A percentile compares a stretch with the other conserved stretches of the same genome.
phyloP scores from a whole-genome alignment of 495 filamentous ascomycete genomes.

The Penicillium bialowiezense region DNA sequence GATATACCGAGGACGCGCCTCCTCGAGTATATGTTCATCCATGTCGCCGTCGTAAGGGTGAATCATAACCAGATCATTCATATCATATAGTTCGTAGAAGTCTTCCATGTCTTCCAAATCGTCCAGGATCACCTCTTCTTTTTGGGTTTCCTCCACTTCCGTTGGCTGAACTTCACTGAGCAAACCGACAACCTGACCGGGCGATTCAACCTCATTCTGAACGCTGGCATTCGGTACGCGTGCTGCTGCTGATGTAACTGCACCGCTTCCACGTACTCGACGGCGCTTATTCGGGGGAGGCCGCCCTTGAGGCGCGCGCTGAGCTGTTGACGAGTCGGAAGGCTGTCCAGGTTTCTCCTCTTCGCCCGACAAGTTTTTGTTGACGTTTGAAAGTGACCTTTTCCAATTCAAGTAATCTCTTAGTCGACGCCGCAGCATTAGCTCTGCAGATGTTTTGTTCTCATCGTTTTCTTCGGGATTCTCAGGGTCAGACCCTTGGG shows the following conservation, averaged over 20 bases:
- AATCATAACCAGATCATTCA: slow-evolving; percentile 81
- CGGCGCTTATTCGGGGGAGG: slow-evolving; percentile 85
- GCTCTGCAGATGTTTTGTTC: slow-evolving; percentile 66
- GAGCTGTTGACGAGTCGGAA: slow-evolving; percentile 20
- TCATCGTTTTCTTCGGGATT: slow-evolving; percentile 40
- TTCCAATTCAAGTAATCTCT: slow-evolving; percentile 94
- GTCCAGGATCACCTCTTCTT: slow-evolving; percentile 75
- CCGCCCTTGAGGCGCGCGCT: slow-evolving; percentile 50
- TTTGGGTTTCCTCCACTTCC: slow-evolving; percentile 59
- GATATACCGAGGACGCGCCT: slow-evolving; percentile 87
- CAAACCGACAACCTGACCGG: slow-evolving; percentile 66
- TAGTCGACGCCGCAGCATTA: slow-evolving; percentile 86
- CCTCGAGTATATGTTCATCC: slow-evolving; percentile 93
- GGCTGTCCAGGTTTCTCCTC: slow-evolving; percentile 7
- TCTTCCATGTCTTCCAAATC: slow-evolving; percentile 87
- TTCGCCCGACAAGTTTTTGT: slow-evolving; percentile 60
- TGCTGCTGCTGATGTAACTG: slow-evolving; percentile 49
- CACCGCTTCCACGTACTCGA: slow-evolving; percentile 79
- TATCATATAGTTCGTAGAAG: slow-evolving; percentile 90
- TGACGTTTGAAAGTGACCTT: slow-evolving; percentile 79
- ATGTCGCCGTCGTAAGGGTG: slow-evolving; percentile 94
- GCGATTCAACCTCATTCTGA: slow-evolving; percentile 75
- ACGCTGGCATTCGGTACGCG: slow-evolving; percentile 65
- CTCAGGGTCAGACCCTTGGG: slow-evolving; percentile 21
- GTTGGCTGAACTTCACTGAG: slow-evolving; percentile 67